Evolutionary conservation across 495 filamentous ascomycete species (phyloP), one percentile per base, ranked within the genome.

Genomic region (Talaromyces borbonicus): DNA sequence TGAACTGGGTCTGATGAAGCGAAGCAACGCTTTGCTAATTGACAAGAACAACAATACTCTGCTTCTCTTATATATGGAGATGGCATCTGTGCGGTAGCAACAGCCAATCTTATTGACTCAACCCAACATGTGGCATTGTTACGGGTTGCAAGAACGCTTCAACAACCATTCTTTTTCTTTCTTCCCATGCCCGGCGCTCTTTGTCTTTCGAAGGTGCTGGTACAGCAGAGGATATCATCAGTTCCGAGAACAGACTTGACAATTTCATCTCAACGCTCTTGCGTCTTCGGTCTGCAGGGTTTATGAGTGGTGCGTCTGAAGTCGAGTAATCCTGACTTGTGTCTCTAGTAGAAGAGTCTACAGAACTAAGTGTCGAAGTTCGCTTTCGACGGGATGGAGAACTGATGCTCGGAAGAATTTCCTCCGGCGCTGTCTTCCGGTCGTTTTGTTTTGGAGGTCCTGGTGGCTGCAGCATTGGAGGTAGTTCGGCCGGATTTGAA

Each of bases 111-210:
- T 16, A 9, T 23, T n/a, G 24, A 24, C 12, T 36, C 31, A 45
- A 14, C 26, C 31, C 29, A 16, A 23, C 19, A 42, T 35, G 42
- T 15, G 47, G 37, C 18, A 22, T 42, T 4, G 12, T 49, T 15
- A 31, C 20, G 16, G 47, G 37, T 18, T 69, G 69, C 40, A 72
- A 50, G 37, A 72, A 72, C 1, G 68, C 66, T 49, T 72, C 65
- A 3, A 72, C 60, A 22, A 72, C 61, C 14, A 60, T 50, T 38
- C 58, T 56, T 46, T 65, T 69, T 15, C 65, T 52, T 24, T 68
- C 66, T 16, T 72, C 64, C 6, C 56, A 52, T n/a, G 59, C 60
- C 2, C 65, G 61, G 1, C 57, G 58, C 24, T 70, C 68, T 46
- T 69, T 72, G 0, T 70, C 66, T 47, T 67, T 72, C 2, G 56